Conservation (phyloP, 1,284 basidiomycete genomes). For the Naganishia cerealis region DNA sequence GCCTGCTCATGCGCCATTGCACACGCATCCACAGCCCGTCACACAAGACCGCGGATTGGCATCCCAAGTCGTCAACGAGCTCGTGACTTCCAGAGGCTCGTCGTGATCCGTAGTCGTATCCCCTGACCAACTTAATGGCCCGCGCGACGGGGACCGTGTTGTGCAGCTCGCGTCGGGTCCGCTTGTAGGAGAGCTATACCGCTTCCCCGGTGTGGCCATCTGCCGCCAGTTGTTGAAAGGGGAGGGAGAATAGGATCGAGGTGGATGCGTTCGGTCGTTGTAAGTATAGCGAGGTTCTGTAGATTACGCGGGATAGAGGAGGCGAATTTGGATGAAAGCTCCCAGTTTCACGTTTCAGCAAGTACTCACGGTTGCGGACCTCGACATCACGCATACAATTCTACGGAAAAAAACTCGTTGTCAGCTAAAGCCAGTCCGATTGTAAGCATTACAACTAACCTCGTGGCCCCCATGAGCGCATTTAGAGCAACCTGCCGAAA, state of each 20-base stretch:
- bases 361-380: slow-evolving; percentile 16
- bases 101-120: slow-evolving; percentile 12
- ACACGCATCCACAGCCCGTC: slow-evolving; percentile 19
- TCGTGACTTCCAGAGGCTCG: neutral
- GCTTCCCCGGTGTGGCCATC: slow-evolving; percentile 14
- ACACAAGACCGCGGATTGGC: slow-evolving; percentile 25
- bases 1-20: neutral
- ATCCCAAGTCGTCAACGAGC: slow-evolving; percentile 2
- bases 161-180: neutral
- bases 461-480: slow-evolving; percentile 25
- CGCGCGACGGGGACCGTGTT: neutral
- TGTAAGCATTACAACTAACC: neutral
- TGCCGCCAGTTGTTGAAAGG: slow-evolving; percentile 24
- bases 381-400: slow-evolving; percentile 25
- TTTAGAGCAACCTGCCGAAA: slow-evolving; percentile 14
- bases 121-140: slow-evolving; percentile 6
- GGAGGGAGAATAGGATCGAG: slow-evolving; percentile 8
- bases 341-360: too few relatives aligned
- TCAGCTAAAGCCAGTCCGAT: neutral
- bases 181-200: slow-evolving; percentile 16
- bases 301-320: neutral
- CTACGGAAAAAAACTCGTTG: neutral
- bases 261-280: slow-evolving; percentile 5
- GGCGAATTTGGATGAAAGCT: neutral
- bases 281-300: slow-evolving; percentile 5